Conservation (phyloP, 768 basidiomycete genomes). For the Suillus weaverae region DNA sequence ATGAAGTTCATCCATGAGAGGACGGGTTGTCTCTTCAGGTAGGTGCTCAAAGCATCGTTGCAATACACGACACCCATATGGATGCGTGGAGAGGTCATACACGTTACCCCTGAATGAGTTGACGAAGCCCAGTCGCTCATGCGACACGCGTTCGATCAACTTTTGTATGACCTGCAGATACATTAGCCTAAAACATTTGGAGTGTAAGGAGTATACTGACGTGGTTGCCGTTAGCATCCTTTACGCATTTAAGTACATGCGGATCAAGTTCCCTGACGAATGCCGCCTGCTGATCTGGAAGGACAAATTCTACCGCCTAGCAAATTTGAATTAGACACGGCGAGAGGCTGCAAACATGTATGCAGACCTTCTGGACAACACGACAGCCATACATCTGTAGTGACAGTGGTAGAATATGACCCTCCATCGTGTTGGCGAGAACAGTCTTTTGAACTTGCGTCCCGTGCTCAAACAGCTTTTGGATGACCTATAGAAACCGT, state of each 20-base stretch:
- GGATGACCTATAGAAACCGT: slow-evolving; percentile 66
- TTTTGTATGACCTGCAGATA: slow-evolving; percentile 77
- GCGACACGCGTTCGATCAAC: slow-evolving; percentile 75
- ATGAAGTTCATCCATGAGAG: slow-evolving; percentile 82
- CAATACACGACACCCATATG: slow-evolving; percentile 93
- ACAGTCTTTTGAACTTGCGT: slow-evolving; percentile 69
- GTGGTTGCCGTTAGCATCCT: slow-evolving; percentile 93
- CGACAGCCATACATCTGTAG: slow-evolving; percentile 96
- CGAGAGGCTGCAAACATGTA: not conserved
- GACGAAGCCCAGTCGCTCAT: slow-evolving; percentile 77
- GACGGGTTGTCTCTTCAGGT: slow-evolving; percentile 61
- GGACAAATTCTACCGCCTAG: slow-evolving; percentile 81
- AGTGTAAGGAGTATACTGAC: slow-evolving; percentile 45
- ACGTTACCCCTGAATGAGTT: slow-evolving; percentile 75
- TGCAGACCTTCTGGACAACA: slow-evolving; percentile 83
- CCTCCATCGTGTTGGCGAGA: slow-evolving; percentile 73
- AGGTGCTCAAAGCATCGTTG: slow-evolving; percentile 91
- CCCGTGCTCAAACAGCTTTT: slow-evolving; percentile 91
- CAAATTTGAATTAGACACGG: slow-evolving; percentile 10
- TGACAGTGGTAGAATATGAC: slow-evolving; percentile 72
- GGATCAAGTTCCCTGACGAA: slow-evolving; percentile 81
- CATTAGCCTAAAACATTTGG: slow-evolving; percentile 9
- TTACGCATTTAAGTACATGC: slow-evolving; percentile 81
- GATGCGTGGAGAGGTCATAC: slow-evolving; percentile 79
- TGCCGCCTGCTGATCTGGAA: slow-evolving; percentile 71